A percentile compares a stretch with the other conserved stretches of the same genome.
These are phyloP conservation scores for Mycena polygramma DNA, from an alignment of 768 basidiomycete species.

Conservation along the genomic window DNA sequence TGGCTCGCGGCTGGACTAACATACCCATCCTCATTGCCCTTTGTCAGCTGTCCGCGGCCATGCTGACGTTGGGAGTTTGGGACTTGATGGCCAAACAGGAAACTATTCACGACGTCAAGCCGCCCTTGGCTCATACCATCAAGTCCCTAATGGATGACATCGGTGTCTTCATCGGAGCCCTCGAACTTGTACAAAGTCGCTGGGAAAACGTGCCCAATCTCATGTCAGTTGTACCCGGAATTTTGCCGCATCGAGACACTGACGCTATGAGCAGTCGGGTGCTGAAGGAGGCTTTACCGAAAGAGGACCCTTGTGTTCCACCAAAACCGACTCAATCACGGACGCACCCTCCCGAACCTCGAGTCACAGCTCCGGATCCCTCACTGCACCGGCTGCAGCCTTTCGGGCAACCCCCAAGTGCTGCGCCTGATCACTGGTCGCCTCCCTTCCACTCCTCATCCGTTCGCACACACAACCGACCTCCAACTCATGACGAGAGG, in stretches of 20 bases:
- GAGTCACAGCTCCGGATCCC: neutral
- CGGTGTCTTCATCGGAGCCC: constrained; percentile 56
- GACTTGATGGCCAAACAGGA: constrained; percentile 63
- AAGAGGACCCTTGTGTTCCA: constrained; percentile 4
- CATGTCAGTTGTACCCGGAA: constrained; percentile 47
- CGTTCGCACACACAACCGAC: constrained; percentile 12
- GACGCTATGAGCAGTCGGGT: constrained; percentile 9
- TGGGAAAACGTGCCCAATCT: constrained; percentile 51
- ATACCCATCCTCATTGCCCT: constrained; percentile 58
- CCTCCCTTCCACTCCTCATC: constrained; percentile 23
- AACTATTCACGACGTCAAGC: constrained; percentile 50
- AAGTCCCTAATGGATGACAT: constrained; percentile 54
- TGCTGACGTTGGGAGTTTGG: constrained; percentile 72
- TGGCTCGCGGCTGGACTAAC: constrained; percentile 59
- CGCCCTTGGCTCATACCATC: constrained; percentile 48
- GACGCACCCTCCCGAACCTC: neutral
- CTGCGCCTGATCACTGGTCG: constrained; percentile 7
- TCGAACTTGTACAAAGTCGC: constrained; percentile 52
- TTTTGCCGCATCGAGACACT: neutral
- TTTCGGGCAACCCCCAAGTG: constrained; percentile 3
- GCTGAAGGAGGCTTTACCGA: constrained; percentile 35
- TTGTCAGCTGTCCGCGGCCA: constrained; percentile 64
- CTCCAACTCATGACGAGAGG: neutral
- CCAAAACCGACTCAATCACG: constrained; percentile 1
- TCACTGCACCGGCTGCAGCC: neutral